Conservation (phyloP, 75 land plant genomes). For the Selaginella tamariscina region DNA sequence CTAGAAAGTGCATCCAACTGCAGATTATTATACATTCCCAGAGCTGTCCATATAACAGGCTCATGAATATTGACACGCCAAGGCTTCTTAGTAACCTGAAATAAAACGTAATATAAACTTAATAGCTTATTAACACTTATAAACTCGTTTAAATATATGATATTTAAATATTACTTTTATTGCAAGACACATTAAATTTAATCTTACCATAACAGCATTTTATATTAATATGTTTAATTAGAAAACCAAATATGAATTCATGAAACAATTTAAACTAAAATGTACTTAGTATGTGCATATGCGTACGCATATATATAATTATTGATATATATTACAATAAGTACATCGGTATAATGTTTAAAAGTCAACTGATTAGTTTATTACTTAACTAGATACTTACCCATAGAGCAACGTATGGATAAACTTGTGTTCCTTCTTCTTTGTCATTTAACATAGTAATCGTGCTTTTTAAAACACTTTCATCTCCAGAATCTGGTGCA, state of each 20-base stretch:
- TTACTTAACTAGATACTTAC: constrained; percentile 24
- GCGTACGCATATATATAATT: too few relatives aligned
- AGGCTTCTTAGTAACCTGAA: constrained; percentile 58
- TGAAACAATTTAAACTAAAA: too few relatives aligned
- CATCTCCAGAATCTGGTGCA: constrained; percentile 63
- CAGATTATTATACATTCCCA: constrained; percentile 62
- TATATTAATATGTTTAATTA: too few relatives aligned
- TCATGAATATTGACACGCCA: constrained; percentile 89
- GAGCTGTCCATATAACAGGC: constrained; percentile 79
- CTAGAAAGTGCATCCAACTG: constrained; percentile 45
- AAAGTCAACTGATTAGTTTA: background rate
- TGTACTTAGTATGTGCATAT: too few relatives aligned
- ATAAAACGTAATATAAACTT: too few relatives aligned
- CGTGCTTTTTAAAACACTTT: constrained; percentile 57
- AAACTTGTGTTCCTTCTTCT: constrained; percentile 54
- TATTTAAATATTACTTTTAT: too few relatives aligned
- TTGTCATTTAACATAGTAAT: constrained; percentile 50
- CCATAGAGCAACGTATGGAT: constrained; percentile 66
- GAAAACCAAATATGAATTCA: too few relatives aligned
- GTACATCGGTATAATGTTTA: background rate
- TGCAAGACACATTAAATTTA: too few relatives aligned
- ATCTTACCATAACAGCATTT: too few relatives aligned
- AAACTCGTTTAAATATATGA: too few relatives aligned
- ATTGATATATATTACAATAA: too few relatives aligned
- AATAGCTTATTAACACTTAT: too few relatives aligned